Evolutionary conservation across 306 rosid species (phyloP), one percentile per base, ranked within the genome.

Genomic region (Vicia villosa): DNA sequence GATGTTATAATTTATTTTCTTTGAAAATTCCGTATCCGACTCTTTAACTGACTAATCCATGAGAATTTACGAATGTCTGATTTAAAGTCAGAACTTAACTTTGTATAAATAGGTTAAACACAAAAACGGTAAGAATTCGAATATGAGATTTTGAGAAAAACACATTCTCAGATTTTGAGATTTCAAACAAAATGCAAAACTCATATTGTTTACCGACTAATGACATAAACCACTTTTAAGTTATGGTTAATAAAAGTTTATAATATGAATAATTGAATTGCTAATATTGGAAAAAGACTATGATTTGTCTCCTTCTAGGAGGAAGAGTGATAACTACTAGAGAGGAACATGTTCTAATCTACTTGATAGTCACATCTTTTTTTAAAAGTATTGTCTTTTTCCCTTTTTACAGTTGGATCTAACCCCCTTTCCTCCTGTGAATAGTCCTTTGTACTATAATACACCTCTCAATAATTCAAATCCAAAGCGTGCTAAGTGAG

Each of bases 261-360:
- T 42, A 52, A 9, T 51, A 52, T 52, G 28, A 68, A 62, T 52
- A 68, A 62, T 52, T 22, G 0, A 58, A 2, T 19, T 54, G 43
- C 32, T 68, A 73, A 72, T 52, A 76, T 30, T 56, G 65, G 70
- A 71, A 67, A 74, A 74, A 52, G 20, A 15, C 69, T 52, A 38
- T 66, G 83, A 81, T 51, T 61, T 77, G 81, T 80, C 80, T 34
- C 78, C 74, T 72, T 63, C 50, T 72, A 70, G 72, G 83, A 43
- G 81, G 74, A 64, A 77, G 47, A 21, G 41, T 77, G 83, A 80
- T 57, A 77, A 66, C 67, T 41, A 71, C 81, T 49, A 40, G 21
- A 64, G 74, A 74, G 73, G 41, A 81, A 65, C 81, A 70, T 74
- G 76, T 69, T 66, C 40, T 62, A 64, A 58, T 72, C 79, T 36